phyloP scores from a whole-genome alignment of 1,284 basidiomycete species.

The Ceratobasidium sp. region DNA sequence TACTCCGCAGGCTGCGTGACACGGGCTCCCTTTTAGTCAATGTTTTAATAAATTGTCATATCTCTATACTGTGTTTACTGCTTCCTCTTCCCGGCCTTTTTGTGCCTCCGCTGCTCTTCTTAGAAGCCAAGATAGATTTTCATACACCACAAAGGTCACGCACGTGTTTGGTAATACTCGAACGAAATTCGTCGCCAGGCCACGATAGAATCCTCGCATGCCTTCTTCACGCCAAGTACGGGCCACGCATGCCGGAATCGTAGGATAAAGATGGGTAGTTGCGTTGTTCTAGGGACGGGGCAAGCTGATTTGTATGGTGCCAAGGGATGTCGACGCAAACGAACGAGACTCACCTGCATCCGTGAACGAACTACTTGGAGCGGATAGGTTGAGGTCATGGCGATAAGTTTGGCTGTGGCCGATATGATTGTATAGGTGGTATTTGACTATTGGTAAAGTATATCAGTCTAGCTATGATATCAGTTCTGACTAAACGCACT shows the following conservation, averaged over 20 bases:
- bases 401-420: slow-evolving; percentile 89
- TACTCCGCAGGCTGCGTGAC: no score
- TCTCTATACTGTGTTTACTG: no score
- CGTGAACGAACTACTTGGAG: slow-evolving; percentile 97
- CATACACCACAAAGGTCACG: slow-evolving; percentile 98
- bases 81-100: no score
- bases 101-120: slow-evolving; percentile 56
- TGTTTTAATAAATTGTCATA: no score
- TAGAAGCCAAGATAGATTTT: slow-evolving; percentile 91
- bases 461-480: not conserved
- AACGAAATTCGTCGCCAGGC: slow-evolving; percentile 95
- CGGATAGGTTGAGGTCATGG: slow-evolving; percentile 91
- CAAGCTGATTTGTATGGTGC: not conserved
- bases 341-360: slow-evolving; percentile 77
- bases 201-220: slow-evolving; percentile 91
- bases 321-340: not conserved
- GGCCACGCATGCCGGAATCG: slow-evolving; percentile 83
- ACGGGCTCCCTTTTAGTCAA: no score
- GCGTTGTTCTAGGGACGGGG: slow-evolving; percentile 69
- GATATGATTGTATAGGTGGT: slow-evolving; percentile 93
- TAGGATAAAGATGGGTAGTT: slow-evolving; percentile 76
- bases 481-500: slow-evolving; percentile 65
- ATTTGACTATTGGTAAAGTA: slow-evolving; percentile 75
- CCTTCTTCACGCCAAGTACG: slow-evolving; percentile 89
- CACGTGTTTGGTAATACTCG: slow-evolving; percentile 97